phyloP scores from a whole-genome alignment of 2,329 filamentous ascomycete genomes.

The Aureobasidium sp. region DNA sequence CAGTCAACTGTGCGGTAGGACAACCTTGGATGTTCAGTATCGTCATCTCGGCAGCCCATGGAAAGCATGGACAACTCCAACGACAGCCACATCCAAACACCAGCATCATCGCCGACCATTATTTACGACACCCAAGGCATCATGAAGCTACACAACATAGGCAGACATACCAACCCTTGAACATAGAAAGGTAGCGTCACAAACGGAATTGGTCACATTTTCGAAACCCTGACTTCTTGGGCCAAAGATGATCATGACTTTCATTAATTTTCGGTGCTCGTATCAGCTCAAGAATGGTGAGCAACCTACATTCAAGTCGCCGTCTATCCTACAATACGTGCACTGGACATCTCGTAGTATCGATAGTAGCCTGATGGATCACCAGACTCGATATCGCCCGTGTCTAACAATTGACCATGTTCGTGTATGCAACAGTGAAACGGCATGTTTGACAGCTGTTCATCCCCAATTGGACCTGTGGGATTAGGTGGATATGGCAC shows the following conservation, averaged over 20 bases:
- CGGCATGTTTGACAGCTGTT: slow-evolving; percentile 31
- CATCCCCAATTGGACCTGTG: background rate
- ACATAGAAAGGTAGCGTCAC: too few relatives aligned
- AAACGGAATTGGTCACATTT: background rate
- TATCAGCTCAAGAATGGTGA: too few relatives aligned
- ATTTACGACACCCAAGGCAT: background rate
- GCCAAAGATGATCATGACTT: background rate
- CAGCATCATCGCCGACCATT: background rate
- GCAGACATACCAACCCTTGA: slow-evolving; percentile 15
- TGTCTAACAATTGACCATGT: slow-evolving; percentile 33
- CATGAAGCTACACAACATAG: slow-evolving; percentile 12
- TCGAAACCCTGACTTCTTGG: background rate
- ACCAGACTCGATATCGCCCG: slow-evolving; percentile 25
- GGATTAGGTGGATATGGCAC: background rate
- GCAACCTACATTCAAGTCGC: background rate
- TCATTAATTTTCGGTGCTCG: background rate
- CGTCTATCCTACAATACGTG: background rate
- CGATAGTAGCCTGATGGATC: slow-evolving; percentile 21
- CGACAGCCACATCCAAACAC: background rate
- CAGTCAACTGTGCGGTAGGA: background rate
- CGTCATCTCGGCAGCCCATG: background rate
- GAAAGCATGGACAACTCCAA: background rate
- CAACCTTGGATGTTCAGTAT: background rate
- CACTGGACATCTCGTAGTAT: slow-evolving; percentile 31
- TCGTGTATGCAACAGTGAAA: slow-evolving; percentile 43